These are phyloP conservation scores for Sphagnum tenellum DNA, from an alignment of 225 moss, liverwort and hornwort species.

Conservation along the genomic window DNA sequence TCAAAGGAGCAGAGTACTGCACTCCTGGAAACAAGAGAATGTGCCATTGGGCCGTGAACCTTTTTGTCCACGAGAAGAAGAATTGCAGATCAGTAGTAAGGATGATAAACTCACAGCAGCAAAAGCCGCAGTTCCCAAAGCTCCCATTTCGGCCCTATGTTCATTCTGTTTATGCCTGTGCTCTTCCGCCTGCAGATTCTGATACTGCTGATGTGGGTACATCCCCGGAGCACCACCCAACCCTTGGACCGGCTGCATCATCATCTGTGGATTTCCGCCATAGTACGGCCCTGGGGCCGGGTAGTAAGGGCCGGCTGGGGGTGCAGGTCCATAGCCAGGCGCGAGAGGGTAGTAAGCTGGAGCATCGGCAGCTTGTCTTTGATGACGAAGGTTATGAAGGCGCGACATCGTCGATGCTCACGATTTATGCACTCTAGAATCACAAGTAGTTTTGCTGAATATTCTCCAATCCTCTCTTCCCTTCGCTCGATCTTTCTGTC, in stretches of 20 bases:
- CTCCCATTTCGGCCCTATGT: slow-evolving; percentile 10
- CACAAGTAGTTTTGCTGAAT: no score
- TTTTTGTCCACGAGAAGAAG: not conserved
- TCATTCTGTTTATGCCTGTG: slow-evolving; percentile 10
- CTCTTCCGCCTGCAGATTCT: slow-evolving; percentile 5
- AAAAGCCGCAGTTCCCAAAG: slow-evolving; percentile 9
- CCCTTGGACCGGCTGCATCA: not conserved
- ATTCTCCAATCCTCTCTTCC: no score
- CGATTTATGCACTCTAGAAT: no score
- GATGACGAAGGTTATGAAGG: not conserved
- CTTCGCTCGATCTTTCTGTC: no score
- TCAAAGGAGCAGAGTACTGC: not conserved
- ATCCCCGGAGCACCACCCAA: not conserved
- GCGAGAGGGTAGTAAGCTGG: not conserved
- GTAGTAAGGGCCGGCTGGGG: no score
- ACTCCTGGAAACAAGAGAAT: not conserved
- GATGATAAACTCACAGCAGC: not conserved
- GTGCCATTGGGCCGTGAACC: not conserved
- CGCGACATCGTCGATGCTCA: no score
- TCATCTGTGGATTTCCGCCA: not conserved
- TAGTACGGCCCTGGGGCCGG: no score
- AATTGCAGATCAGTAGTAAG: not conserved
- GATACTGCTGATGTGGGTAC: not conserved
- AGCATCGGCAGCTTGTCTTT: not conserved
- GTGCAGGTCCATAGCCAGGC: not conserved